These are phyloP conservation scores for Claviceps paspali DNA, from an alignment of 2,329 filamentous ascomycete genomes.

Conservation along the genomic window DNA sequence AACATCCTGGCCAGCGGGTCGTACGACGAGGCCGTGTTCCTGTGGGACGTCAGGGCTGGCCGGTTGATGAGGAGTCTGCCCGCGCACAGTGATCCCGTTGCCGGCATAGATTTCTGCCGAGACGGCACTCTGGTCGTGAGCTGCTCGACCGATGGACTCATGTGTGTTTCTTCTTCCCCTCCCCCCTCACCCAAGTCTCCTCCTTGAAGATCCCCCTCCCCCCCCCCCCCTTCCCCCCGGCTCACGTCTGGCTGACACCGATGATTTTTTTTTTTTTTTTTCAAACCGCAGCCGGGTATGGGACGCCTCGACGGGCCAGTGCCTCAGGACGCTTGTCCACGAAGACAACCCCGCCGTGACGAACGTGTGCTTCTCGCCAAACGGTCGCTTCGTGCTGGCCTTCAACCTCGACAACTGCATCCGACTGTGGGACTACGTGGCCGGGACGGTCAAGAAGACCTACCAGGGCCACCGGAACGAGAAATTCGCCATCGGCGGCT, in stretches of 20 bases:
- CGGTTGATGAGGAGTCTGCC: slow-evolving; percentile 79
- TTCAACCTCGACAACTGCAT: slow-evolving; percentile 85
- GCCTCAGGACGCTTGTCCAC: slow-evolving; percentile 84
- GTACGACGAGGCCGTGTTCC: slow-evolving; percentile 91
- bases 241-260: too few species aligned
- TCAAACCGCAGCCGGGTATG: slow-evolving; percentile 53
- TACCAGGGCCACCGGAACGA: slow-evolving; percentile 86
- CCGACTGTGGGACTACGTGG: slow-evolving; percentile 87
- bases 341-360: slow-evolving; percentile 89
- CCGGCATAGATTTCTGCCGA: slow-evolving; percentile 80
- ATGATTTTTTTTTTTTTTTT: slow-evolving; percentile 7
- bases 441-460: slow-evolving; percentile 85
- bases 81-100: slow-evolving; percentile 88
- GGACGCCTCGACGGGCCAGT: slow-evolving; percentile 92
- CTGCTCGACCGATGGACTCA: slow-evolving; percentile 81
- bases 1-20: slow-evolving; percentile 93
- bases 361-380: slow-evolving; percentile 82
- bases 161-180: slow-evolving; percentile 33
- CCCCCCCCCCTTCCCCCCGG: too few species aligned
- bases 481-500: slow-evolving; percentile 70
- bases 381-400: slow-evolving; percentile 83
- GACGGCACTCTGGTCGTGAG: slow-evolving; percentile 88
- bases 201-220: too few species aligned
- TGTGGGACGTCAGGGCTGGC: slow-evolving; percentile 89
- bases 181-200: too few species aligned